Evolutionary conservation across 495 filamentous ascomycete species (phyloP).

Genomic region (Copromyces sp.): DNA sequence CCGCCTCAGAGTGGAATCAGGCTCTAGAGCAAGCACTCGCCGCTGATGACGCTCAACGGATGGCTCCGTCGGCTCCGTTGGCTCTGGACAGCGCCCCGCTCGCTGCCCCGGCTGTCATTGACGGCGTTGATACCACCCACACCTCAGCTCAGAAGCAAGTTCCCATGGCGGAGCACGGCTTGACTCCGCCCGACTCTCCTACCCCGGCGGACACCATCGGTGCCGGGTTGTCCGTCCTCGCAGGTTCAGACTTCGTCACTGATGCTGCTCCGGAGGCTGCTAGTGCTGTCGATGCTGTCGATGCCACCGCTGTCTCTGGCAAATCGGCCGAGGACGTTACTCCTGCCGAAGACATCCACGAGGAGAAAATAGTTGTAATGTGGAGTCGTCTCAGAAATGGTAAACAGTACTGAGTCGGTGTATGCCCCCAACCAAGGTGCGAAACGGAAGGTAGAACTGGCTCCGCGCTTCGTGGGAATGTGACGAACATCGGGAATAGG

Average conservation of each 20-base stretch:
- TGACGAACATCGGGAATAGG: too few relatives aligned
- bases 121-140: not conserved
- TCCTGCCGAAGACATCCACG: too few relatives aligned
- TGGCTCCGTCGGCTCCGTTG: not conserved
- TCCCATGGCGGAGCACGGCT: not conserved
- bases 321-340: too few relatives aligned
- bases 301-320: not conserved
- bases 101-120: not conserved
- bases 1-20: not conserved
- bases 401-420: not conserved
- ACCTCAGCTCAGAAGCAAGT: not conserved
- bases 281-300: too few relatives aligned
- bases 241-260: too few relatives aligned
- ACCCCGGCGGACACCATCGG: not conserved
- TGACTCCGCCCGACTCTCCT: not conserved
- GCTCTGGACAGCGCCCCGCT: too few relatives aligned
- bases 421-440: too few relatives aligned
- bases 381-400: rapidly evolving
- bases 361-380: too few relatives aligned
- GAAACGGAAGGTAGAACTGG: too few relatives aligned
- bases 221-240: not conserved
- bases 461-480: too few relatives aligned
- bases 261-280: not conserved
- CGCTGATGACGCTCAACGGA: not conserved
- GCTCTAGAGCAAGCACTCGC: not conserved